phyloP scores from a whole-genome alignment of 805 yeast species.

The Yarrowia sp. region DNA sequence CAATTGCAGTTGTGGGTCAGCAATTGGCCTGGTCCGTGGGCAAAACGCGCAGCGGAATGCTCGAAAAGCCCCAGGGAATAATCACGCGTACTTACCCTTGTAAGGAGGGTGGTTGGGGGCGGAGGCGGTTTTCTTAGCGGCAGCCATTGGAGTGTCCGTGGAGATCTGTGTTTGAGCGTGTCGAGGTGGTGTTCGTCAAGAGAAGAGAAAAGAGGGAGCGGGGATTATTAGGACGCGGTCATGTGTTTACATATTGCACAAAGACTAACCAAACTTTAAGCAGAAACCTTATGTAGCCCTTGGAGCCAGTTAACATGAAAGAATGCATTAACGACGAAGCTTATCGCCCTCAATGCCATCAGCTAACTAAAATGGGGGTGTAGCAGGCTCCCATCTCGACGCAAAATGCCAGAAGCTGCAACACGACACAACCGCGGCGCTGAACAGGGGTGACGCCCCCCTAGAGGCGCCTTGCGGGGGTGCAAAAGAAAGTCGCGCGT shows the following conservation, averaged over 20 bases:
- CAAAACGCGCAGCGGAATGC: conserved; percentile 14
- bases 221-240: conserved; percentile 26
- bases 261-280: conserved; percentile 5
- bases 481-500: neutral
- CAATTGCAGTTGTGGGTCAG: conserved; percentile 10
- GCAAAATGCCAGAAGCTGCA: neutral
- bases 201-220: conserved; percentile 21
- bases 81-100: conserved; percentile 39
- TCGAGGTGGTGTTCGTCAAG: conserved; percentile 8
- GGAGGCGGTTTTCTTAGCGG: conserved; percentile 28
- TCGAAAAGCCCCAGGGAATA: neutral
- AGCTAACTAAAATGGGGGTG: conserved; percentile 21
- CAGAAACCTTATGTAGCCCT: conserved; percentile 13
- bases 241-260: conserved; percentile 24
- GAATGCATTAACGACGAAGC: conserved; percentile 27
- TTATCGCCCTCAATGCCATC: conserved; percentile 21
- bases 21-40: neutral
- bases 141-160: conserved; percentile 24
- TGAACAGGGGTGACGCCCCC: neutral
- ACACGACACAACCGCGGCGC: neutral
- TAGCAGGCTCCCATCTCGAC: conserved; percentile 2
- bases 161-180: conserved; percentile 1
- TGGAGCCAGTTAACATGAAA: conserved; percentile 22
- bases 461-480: neutral
- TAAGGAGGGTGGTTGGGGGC: conserved; percentile 40